Evolutionary conservation across 2,329 filamentous ascomycete genomes (phyloP), one percentile per base, ranked within the genome.

Genomic region (Curvularia sp.): DNA sequence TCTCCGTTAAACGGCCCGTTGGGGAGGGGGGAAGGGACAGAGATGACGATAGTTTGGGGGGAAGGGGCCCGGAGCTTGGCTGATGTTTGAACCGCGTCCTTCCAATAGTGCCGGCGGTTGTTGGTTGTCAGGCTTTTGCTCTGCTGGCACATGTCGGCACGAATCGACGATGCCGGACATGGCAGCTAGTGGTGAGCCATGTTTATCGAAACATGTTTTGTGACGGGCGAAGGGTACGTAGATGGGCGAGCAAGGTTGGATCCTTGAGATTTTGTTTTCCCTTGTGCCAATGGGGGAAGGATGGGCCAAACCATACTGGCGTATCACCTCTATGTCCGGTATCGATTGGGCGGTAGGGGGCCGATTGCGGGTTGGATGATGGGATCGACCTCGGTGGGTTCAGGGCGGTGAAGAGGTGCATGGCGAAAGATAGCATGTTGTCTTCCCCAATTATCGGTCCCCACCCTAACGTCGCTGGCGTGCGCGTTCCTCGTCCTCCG

Each of bases 201-300:
- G n/a, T 53, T 46, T 46, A 52, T 52, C 53, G 53, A 56, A 56
- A 56, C 53, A 49, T 41, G 53, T 56, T 56, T 56, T 23, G 36
- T 43, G 41, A 28, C 48, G 30, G 41, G 19, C 27, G 25, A 46
- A 38, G n/a, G 36, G 25, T 4, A 30, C 10, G 10, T 15, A 3
- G 27, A 34, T 28, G 43, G 19, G 43, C 28, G 28, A 15, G 18
- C 43, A 5, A 13, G 27, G 43, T 15, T 18, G 28, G 43, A 36
- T 47, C n/a, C 10, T 10, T 21, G 27, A 8, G 43, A 7, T 32
- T 19, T 21, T 19, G 28, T 30, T 30, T 47, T 47, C 9, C 7
- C 27, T 19, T 32, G 43, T 30, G 27, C 15, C 27, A 21, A 9
- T 32, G 10, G 27, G 18, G 28, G 5, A 4, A 21, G 15, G n/a